phyloP scores from a whole-genome alignment of 306 rosid genomes.

The Dalbergia cochinchinensis region DNA sequence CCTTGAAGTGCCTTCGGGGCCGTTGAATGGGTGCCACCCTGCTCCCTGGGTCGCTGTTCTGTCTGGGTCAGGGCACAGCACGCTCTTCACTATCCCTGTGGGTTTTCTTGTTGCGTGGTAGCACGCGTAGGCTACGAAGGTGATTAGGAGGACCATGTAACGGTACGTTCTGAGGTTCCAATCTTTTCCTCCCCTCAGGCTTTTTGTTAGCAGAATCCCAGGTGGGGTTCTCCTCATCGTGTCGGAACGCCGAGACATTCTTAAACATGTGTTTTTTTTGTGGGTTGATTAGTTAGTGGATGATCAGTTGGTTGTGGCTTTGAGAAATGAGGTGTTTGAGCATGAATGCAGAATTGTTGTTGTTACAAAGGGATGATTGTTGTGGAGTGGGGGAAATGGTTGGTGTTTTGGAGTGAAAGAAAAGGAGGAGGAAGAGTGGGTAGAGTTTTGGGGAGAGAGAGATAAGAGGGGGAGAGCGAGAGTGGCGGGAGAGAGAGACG shows the following conservation, averaged over 20 bases:
- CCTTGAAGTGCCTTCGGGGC: slow-evolving; percentile 64
- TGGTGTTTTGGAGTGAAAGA: background rate
- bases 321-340: background rate
- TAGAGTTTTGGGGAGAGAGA: background rate
- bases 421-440: background rate
- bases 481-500: slow-evolving; percentile 51
- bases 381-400: background rate
- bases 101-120: slow-evolving; percentile 88
- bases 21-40: slow-evolving; percentile 82
- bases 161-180: slow-evolving; percentile 67
- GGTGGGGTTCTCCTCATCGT: slow-evolving; percentile 61
- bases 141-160: slow-evolving; percentile 62
- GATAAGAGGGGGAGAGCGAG: slow-evolving; percentile 51
- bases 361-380: background rate
- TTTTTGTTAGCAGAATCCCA: slow-evolving; percentile 62
- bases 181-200: slow-evolving; percentile 51
- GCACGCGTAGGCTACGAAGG: slow-evolving; percentile 77
- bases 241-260: slow-evolving; percentile 45
- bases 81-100: slow-evolving; percentile 74
- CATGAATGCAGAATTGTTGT: background rate
- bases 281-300: no score
- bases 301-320: no score
- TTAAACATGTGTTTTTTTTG: background rate
- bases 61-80: slow-evolving; percentile 60
- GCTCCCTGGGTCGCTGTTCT: background rate